Percentiles rank a stretch among this genome's conserved stretches.
phyloP scores from a whole-genome alignment of 345 rosid species.

The Eucalyptus tenuipes region DNA sequence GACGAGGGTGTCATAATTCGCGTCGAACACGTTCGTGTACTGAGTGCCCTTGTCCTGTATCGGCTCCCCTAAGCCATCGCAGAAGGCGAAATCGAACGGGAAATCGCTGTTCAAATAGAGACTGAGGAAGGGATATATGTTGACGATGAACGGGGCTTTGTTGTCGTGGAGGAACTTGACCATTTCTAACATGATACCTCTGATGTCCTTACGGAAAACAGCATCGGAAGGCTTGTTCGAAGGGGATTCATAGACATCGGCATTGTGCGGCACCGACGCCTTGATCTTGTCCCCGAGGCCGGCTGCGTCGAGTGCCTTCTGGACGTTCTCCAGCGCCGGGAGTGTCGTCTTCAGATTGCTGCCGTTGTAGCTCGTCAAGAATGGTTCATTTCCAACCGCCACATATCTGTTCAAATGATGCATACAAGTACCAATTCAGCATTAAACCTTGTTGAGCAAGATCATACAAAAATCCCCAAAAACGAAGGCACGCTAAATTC shows the following conservation, averaged over 20 bases:
- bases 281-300: conserved; percentile 42
- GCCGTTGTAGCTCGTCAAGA: conserved; percentile 58
- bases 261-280: conserved; percentile 58
- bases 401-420: conserved; percentile 40
- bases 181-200: conserved; percentile 20
- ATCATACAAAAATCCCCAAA: background rate
- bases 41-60: conserved; percentile 19
- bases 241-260: conserved; percentile 58
- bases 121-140: conserved; percentile 85
- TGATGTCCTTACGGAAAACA: conserved; percentile 35
- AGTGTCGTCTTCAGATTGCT: conserved; percentile 17
- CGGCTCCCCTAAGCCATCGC: conserved; percentile 10
- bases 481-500: background rate
- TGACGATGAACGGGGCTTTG: conserved; percentile 54
- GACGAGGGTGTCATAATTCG: conserved; percentile 76
- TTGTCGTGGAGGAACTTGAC: conserved; percentile 29
- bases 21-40: conserved; percentile 68
- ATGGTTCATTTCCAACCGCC: conserved; percentile 86
- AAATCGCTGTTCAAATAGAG: conserved; percentile 44
- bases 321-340: conserved; percentile 66
- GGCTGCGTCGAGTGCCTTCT: conserved; percentile 51
- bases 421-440: too few species aligned
- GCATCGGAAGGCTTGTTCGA: conserved; percentile 64
- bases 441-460: background rate
- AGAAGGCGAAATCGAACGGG: conserved; percentile 60